Conservation (phyloP, 2,329 filamentous ascomycete genomes). For the Colletotrichum sp. region DNA sequence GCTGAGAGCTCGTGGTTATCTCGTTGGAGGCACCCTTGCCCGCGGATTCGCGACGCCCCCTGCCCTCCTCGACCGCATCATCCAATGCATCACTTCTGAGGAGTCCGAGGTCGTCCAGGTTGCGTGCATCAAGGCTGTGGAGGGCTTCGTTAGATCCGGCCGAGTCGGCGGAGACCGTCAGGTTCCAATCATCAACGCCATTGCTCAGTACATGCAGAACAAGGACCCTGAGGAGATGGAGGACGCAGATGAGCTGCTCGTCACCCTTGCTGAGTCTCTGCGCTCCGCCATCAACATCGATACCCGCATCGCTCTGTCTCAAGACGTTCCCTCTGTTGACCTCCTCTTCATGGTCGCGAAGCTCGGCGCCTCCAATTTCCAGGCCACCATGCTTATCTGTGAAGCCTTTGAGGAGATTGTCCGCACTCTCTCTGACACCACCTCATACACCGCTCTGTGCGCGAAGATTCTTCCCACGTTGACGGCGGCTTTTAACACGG, state of each 20-base stretch:
- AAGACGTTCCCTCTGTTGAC: slow-evolving; percentile 76
- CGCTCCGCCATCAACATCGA: slow-evolving; percentile 84
- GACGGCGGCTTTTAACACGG: slow-evolving; percentile 88
- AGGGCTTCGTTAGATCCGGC: slow-evolving; percentile 65
- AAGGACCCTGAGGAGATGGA: slow-evolving; percentile 85
- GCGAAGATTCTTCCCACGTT: slow-evolving; percentile 86
- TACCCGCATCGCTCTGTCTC: slow-evolving; percentile 73
- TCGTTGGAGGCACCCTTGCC: slow-evolving; percentile 82
- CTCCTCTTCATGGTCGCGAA: slow-evolving; percentile 88
- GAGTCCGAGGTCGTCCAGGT: slow-evolving; percentile 89
- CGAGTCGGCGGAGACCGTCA: slow-evolving; percentile 62
- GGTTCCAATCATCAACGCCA: slow-evolving; percentile 61
- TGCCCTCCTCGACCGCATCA: slow-evolving; percentile 71
- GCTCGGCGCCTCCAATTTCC: slow-evolving; percentile 87
- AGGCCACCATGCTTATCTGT: slow-evolving; percentile 84
- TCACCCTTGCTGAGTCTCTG: slow-evolving; percentile 86
- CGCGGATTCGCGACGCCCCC: slow-evolving; percentile 69
- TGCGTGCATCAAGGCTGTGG: slow-evolving; percentile 85
- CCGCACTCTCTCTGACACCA: slow-evolving; percentile 66
- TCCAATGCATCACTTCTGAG: slow-evolving; percentile 78
- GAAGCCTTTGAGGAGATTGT: slow-evolving; percentile 94
- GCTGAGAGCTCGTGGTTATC: slow-evolving; percentile 83
- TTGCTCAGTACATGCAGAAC: slow-evolving; percentile 75
- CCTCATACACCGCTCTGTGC: slow-evolving; percentile 80
- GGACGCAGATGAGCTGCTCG: slow-evolving; percentile 90